Percentiles rank a stretch among this genome's conserved stretches.
Conservation (phyloP, 192 early-diverging fungal species). For the Mortierella hygrophila region DNA sequence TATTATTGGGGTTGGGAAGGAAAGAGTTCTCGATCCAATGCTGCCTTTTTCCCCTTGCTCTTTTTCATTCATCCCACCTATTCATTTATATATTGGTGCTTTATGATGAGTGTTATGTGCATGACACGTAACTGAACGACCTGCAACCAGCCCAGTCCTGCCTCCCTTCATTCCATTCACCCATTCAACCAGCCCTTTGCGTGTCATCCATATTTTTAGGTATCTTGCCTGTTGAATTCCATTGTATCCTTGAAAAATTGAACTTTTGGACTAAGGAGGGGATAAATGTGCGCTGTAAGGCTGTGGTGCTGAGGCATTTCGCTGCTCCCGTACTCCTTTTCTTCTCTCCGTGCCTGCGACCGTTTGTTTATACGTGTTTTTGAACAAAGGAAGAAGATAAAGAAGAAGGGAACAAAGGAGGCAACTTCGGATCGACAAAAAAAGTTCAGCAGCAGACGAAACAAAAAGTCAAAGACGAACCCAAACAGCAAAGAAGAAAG, state of each 20-base stretch:
- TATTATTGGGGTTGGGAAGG: background rate
- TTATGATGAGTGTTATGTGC: background rate
- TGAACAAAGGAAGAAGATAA: background rate
- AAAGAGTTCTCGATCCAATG: background rate
- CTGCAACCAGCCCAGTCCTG: background rate
- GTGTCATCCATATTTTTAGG: slow-evolving; percentile 1
- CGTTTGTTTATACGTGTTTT: background rate
- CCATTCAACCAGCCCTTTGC: background rate
- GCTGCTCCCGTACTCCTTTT: background rate
- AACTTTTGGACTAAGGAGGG: background rate
- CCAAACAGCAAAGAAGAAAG: background rate
- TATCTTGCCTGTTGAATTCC: background rate
- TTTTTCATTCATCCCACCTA: background rate
- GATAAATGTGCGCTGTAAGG: background rate
- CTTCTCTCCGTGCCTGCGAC: background rate
- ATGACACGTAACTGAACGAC: background rate
- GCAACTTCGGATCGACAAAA: slow-evolving; percentile 4
- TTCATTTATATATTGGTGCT: background rate
- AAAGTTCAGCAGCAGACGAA: background rate
- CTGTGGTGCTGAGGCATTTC: background rate
- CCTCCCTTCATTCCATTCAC: background rate
- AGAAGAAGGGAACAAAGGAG: background rate
- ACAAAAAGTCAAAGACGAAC: background rate
- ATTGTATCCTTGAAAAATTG: background rate
- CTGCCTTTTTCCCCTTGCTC: background rate